phyloP scores from a whole-genome alignment of 179 eudicot genomes.

The Silene vulgaris region DNA sequence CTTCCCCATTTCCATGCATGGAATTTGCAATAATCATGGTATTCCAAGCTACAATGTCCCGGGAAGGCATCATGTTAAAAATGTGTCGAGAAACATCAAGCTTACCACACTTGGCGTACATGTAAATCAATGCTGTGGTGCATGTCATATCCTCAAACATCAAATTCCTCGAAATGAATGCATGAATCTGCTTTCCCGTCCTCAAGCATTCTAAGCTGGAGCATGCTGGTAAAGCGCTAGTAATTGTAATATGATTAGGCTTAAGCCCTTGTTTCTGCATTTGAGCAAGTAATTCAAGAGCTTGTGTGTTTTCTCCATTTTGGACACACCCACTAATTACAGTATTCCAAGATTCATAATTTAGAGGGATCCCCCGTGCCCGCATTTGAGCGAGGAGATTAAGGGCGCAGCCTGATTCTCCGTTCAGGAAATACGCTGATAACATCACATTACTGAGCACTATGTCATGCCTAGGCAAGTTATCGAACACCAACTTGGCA shows the following conservation, averaged over 20 bases:
- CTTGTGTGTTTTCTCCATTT: slow-evolving; percentile 45
- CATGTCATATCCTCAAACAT: slow-evolving; percentile 44
- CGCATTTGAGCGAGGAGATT: slow-evolving; percentile 42
- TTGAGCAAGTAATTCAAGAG: slow-evolving; percentile 47
- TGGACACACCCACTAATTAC: slow-evolving; percentile 63
- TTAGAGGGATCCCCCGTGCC: slow-evolving; percentile 32
- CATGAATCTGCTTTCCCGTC: slow-evolving; percentile 72
- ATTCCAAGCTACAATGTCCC: slow-evolving; percentile 67
- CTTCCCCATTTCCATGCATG: slow-evolving; percentile 67
- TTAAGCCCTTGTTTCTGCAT: slow-evolving; percentile 57
- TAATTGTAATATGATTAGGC: slow-evolving; percentile 62
- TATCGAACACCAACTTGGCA: slow-evolving; percentile 57
- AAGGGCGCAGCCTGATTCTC: slow-evolving; percentile 52
- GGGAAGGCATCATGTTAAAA: slow-evolving; percentile 50
- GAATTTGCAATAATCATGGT: slow-evolving; percentile 63
- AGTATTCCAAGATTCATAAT: slow-evolving; percentile 71
- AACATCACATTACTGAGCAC: slow-evolving; percentile 70
- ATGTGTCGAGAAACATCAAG: slow-evolving; percentile 45
- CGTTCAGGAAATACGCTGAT: slow-evolving; percentile 54
- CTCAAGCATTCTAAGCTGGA: slow-evolving; percentile 55
- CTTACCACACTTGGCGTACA: slow-evolving; percentile 78
- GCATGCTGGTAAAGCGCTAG: slow-evolving; percentile 60
- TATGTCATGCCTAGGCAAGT: slow-evolving; percentile 37
- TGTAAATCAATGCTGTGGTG: slow-evolving; percentile 57
- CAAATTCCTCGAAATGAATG: slow-evolving; percentile 43